Evolutionary conservation across 2,329 filamentous ascomycete species (phyloP), one percentile per base, ranked within the genome.

Genomic region (Sclerotinia minor): DNA sequence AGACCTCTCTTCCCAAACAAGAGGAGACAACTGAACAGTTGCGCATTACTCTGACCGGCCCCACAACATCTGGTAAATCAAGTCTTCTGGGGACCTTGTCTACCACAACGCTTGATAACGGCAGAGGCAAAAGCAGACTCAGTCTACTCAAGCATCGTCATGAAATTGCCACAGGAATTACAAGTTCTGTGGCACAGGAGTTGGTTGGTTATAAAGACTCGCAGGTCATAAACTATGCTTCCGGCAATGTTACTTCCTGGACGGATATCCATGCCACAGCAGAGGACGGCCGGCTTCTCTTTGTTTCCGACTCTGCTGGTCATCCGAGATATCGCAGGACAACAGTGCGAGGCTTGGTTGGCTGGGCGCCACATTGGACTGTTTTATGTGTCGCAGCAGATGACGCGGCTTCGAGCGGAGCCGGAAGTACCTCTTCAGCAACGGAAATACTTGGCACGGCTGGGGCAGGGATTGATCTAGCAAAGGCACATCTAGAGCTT

Each of bases 321-420:
- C 92, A 96, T 71, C 90, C 94, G 49, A 88, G 93, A 55, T 99
- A 95, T 78, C 87, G 93, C 59, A 89, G 95, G 67, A 98, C 94
- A 7, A 94, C 92, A 2, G 83, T 98, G 65, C 87, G 94, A 69
- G 93, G 94, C 0, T 82, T 99, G n/a, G 85, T 99, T 71, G 95
- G 94, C 57, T 98, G 95, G 94, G 91, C 92, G 49, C 95, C 95
- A 11, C 93, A 98, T 77, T 99, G 95, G 89, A 93, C 92, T 1
- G 79, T 97, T 29, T 83, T 98, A 2, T 97, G 96, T 73, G 87
- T 98, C 70, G 88, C 92, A 58, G 92, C 92, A 47, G 91, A 95
- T 75, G 90, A 90, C 71, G 82, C 84, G 15, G 75, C 76, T 54
- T 63, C 69, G n/a, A 70, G 65, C 32, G 65, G 67, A 55, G 74